phyloP scores from a whole-genome alignment of 805 yeast genomes.

The Ogataea angusta region DNA sequence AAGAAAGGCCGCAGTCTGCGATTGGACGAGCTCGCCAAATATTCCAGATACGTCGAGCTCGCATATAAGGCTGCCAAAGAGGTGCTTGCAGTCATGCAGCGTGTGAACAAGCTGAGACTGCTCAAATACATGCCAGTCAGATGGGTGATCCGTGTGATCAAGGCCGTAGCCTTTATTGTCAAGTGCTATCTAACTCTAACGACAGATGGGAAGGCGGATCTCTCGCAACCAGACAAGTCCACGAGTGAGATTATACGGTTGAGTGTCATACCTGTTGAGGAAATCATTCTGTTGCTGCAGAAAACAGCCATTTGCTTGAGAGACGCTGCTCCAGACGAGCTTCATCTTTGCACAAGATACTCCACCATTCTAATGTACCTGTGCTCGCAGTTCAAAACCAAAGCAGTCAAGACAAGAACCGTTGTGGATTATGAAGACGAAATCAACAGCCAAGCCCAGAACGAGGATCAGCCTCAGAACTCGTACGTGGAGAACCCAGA shows the following conservation, averaged over 20 bases:
- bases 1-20: conserved; percentile 39
- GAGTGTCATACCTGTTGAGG: conserved; percentile 67
- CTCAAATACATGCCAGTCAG: conserved; percentile 84
- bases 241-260: conserved; percentile 41
- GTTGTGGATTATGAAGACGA: conserved; percentile 28
- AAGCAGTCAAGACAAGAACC: conserved; percentile 20
- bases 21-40: conserved; percentile 65
- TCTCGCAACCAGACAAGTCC: conserved; percentile 6
- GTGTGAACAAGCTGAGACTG: conserved; percentile 63
- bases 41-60: conserved; percentile 73
- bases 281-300: conserved; percentile 63
- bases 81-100: conserved; percentile 63
- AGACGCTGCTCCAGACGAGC: conserved; percentile 86
- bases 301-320: conserved; percentile 69
- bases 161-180: conserved; percentile 86
- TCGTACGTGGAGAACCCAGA: background rate
- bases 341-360: conserved; percentile 78
- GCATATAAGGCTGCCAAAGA: conserved; percentile 86
- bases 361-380: conserved; percentile 73
- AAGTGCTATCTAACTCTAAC: conserved; percentile 75
- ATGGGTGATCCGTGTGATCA: conserved; percentile 82
- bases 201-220: conserved; percentile 11
- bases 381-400: conserved; percentile 67
- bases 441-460: conserved; percentile 17
- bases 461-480: conserved; percentile 5